phyloP scores from a whole-genome alignment of 768 basidiomycete genomes.

The Cystobasidium tubakii region DNA sequence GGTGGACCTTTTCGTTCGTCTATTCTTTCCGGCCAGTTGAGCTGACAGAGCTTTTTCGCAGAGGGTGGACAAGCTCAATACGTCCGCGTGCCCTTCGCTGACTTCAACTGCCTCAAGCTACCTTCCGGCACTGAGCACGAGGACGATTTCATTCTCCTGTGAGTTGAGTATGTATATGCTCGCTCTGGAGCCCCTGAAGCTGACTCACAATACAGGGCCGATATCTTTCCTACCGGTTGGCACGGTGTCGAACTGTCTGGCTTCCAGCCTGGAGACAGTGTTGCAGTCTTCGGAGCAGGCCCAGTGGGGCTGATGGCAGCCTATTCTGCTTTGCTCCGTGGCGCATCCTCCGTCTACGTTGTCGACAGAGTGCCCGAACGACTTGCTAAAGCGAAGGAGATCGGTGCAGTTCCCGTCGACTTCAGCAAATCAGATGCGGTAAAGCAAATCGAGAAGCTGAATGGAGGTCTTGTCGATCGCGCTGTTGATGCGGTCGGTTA shows the following conservation, averaged over 20 bases:
- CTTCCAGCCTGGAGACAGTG: slow-evolving; percentile 52
- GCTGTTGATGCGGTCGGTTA: slow-evolving; percentile 54
- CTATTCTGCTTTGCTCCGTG: slow-evolving; percentile 55
- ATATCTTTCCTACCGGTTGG: slow-evolving; percentile 38
- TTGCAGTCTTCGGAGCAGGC: slow-evolving; percentile 58
- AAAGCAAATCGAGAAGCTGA: slow-evolving; percentile 36
- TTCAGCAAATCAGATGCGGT: slow-evolving; percentile 40
- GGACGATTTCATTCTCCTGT: slow-evolving; percentile 54
- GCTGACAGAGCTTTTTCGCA: slow-evolving; percentile 46
- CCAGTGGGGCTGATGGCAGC: slow-evolving; percentile 59
- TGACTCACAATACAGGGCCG: not conserved
- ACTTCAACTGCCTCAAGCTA: slow-evolving; percentile 57
- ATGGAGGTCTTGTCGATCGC: slow-evolving; percentile 37
- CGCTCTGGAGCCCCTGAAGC: not conserved
- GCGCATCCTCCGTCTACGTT: slow-evolving; percentile 57
- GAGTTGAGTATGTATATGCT: not conserved
- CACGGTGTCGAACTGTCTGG: slow-evolving; percentile 36
- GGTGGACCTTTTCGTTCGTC: not conserved
- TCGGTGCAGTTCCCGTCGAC: slow-evolving; percentile 52
- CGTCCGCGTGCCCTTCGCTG: slow-evolving; percentile 58
- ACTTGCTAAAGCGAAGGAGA: slow-evolving; percentile 56
- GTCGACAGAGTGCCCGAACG: slow-evolving; percentile 59
- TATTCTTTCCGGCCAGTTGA: not conserved
- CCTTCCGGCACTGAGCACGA: slow-evolving; percentile 58
- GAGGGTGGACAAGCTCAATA: slow-evolving; percentile 53